These are phyloP conservation scores for Phytophthora hybrid DNA, from an alignment of 352 stramenopile genomes.

Conservation along the genomic window DNA sequence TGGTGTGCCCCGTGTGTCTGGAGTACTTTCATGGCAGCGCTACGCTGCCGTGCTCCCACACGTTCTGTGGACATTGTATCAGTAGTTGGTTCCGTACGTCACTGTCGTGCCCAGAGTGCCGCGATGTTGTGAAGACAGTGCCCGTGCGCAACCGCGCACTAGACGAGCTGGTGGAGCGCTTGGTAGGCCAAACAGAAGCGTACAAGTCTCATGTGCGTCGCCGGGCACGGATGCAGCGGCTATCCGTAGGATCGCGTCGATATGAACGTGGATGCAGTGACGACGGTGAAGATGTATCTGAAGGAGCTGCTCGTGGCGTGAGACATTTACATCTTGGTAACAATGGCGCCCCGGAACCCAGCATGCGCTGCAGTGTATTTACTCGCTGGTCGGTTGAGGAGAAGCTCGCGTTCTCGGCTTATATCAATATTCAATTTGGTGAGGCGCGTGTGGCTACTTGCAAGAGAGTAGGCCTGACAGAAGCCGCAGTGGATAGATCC, in stretches of 20 bases:
- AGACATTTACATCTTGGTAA: constrained; percentile 26
- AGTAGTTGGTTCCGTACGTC: constrained; percentile 82
- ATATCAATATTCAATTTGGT: constrained; percentile 65
- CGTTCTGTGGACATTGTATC: constrained; percentile 84
- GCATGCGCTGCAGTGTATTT: constrained; percentile 58
- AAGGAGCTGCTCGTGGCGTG: constrained; percentile 37
- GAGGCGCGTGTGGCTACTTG: constrained; percentile 67
- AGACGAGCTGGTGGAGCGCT: constrained; percentile 75
- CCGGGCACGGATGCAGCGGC: constrained; percentile 41
- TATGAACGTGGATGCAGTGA: constrained; percentile 24
- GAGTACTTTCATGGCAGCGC: constrained; percentile 84
- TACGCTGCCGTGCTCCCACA: constrained; percentile 86
- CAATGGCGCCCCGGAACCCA: constrained; percentile 12
- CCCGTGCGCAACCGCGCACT: constrained; percentile 85
- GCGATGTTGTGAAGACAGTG: constrained; percentile 63
- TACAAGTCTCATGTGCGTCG: constrained; percentile 60
- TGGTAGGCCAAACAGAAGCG: constrained; percentile 72
- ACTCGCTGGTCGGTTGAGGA: constrained; percentile 60
- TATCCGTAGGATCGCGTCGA: constrained; percentile 20
- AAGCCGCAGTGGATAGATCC: constrained; percentile 58
- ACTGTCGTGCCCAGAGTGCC: constrained; percentile 83
- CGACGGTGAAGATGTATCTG: constrained; percentile 23
- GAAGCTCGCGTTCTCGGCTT: constrained; percentile 53
- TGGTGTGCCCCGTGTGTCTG: constrained; percentile 85
- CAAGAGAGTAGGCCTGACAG: constrained; percentile 71